These are phyloP conservation scores for Fusarium chuoi DNA, from an alignment of 2,329 filamentous ascomycete species.

Conservation along the genomic window DNA sequence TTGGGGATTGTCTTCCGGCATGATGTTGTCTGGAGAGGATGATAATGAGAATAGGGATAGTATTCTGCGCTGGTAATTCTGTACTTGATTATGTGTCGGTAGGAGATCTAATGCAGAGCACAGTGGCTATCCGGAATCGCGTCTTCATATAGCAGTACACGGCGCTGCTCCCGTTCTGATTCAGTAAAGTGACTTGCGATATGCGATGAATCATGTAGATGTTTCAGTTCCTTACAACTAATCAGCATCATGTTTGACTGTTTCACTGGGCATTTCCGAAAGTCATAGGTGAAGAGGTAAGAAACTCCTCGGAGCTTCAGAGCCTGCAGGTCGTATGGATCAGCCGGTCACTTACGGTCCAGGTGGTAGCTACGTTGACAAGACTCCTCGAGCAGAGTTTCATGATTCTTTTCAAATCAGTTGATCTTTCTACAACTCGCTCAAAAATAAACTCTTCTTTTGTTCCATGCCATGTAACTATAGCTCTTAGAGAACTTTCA, in stretches of 20 bases:
- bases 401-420: rapidly evolving
- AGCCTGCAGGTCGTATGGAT: background rate
- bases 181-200: too few species aligned
- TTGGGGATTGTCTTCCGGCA: background rate
- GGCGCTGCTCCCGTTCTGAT: rapidly evolving
- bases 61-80: rapidly evolving
- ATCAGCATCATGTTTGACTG: background rate
- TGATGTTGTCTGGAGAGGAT: rapidly evolving
- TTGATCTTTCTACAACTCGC: rapidly evolving
- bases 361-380: background rate
- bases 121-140: rapidly evolving
- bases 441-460: rapidly evolving
- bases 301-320: rapidly evolving
- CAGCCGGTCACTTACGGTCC: background rate
- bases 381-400: background rate
- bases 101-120: background rate
- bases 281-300: background rate
- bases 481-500: rapidly evolving
- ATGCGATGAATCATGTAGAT: too few species aligned
- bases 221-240: rapidly evolving
- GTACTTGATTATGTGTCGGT: too few species aligned
- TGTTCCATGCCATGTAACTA: too few species aligned
- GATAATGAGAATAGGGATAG: rapidly evolving
- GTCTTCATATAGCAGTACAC: background rate
- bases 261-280: background rate